Evolutionary conservation across 441 rosid species (phyloP).

Genomic region (Melastoma candidum): DNA sequence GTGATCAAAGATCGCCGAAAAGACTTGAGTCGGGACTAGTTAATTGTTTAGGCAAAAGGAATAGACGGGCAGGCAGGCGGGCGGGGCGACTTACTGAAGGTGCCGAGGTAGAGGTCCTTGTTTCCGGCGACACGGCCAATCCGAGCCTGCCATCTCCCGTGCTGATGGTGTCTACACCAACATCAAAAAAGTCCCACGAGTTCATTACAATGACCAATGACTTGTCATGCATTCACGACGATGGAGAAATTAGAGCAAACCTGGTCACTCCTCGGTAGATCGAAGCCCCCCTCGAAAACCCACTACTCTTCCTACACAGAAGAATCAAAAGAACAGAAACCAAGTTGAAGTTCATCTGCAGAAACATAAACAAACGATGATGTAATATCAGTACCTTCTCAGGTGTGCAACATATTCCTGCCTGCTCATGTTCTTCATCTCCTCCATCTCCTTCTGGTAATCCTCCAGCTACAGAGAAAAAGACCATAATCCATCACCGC

Average conservation of each 20-base stretch:
- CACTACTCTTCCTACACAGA: slow-evolving; percentile 4
- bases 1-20: background rate
- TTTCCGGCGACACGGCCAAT: slow-evolving; percentile 5
- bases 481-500: background rate
- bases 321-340: background rate
- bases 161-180: slow-evolving; percentile 8
- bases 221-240: too few species aligned
- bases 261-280: slow-evolving; percentile 10
- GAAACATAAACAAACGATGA: background rate
- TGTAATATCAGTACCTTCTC: background rate
- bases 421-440: slow-evolving; percentile 6
- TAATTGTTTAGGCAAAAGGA: too few species aligned
- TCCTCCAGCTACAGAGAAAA: slow-evolving; percentile 1
- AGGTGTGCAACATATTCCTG: slow-evolving; percentile 10
- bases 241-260: background rate
- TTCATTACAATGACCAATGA: background rate
- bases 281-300: slow-evolving; percentile 9
- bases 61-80: too few species aligned
- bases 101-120: slow-evolving; percentile 1
- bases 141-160: slow-evolving; percentile 11
- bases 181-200: background rate
- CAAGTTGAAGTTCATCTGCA: background rate
- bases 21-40: background rate
- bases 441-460: slow-evolving; percentile 7
- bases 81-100: slow-evolving; percentile 3